Evolutionary conservation across 345 rosid species (phyloP), one percentile per base, ranked within the genome.

Genomic region (Acer yangbiense): DNA sequence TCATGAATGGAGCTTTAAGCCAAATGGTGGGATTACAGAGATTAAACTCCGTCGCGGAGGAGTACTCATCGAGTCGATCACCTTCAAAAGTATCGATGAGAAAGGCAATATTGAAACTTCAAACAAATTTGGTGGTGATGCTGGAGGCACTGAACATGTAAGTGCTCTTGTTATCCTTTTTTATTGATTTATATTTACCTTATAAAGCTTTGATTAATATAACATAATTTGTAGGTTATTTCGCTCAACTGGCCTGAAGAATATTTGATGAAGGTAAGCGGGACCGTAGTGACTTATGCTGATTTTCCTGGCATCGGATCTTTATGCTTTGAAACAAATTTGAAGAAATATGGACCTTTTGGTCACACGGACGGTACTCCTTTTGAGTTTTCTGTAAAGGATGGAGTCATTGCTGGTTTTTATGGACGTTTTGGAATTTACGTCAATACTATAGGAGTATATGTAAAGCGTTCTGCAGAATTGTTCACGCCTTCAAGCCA

Each of bases 21-120:
- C 72, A 17, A 21, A 65, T 3, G 72, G 72, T 21, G 16, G 58
- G 35, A 46, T 69, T 44, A 69, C 39, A 20, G 72, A 69, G 58
- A 46, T 46, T n/a, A 46, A 20, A 2, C 23, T 69, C 7, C 10
- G 50, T 4, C 57, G 23, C 14, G 32, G 54, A 50, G 9, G 57
- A 6, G 35, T 21, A 29, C 32, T 29, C 16, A 69, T 69, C 2
- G 72, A 44, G 20, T 69, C 72, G 32, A n/a, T 69, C 39, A 41
- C 46, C 18, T 69, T 69, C n/a, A 69, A 20, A 21, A 46, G 44
- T 29, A 39, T 10, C 6, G 20, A 65, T 60, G 25, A 18, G 12
- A 60, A 60, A 18, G 64, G 25, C 32, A 63, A 12, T 9, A 63
- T 23, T 63, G 39, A 23, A 3, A 10, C 32, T 11, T 63, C 67